A percentile compares a stretch with the other conserved stretches of the same genome.
phyloP scores from a whole-genome alignment of 2,329 filamentous ascomycete species.

The Helotiales sp. region DNA sequence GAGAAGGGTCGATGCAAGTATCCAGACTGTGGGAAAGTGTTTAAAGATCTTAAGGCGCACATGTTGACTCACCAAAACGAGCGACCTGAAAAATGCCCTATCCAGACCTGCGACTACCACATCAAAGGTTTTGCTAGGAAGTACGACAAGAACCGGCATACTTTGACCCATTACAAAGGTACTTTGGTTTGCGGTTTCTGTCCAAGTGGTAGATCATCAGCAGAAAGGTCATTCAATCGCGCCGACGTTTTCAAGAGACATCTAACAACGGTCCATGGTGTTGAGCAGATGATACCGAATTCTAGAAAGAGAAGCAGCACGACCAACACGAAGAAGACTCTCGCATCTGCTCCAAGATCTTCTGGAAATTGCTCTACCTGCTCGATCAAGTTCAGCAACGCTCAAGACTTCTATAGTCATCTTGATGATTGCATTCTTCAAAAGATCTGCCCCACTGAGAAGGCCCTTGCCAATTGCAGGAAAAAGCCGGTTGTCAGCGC shows the following conservation, averaged over 20 bases:
- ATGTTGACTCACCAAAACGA: conserved; percentile 96
- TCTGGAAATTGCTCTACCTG: conserved; percentile 92
- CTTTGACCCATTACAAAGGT: conserved; percentile 94
- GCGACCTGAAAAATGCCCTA: conserved; percentile 93
- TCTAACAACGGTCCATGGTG: conserved; percentile 85
- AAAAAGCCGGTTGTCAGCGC: background rate
- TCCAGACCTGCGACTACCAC: conserved; percentile 90
- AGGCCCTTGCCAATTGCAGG: background rate
- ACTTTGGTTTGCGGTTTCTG: conserved; percentile 98
- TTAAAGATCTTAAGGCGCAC: conserved; percentile 75
- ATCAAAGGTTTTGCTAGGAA: conserved; percentile 92
- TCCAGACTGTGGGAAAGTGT: conserved; percentile 57
- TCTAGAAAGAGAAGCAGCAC: conserved; percentile 66
- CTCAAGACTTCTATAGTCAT: conserved; percentile 97
- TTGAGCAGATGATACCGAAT: conserved; percentile 94
- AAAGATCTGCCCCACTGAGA: conserved; percentile 61
- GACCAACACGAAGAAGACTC: conserved; percentile 53
- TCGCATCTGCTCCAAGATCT: conserved; percentile 71
- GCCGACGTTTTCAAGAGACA: conserved; percentile 98
- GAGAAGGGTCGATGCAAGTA: conserved; percentile 48
- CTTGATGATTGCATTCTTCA: conserved; percentile 75
- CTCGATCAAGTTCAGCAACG: conserved; percentile 76
- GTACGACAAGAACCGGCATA: conserved; percentile 97
- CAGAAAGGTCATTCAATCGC: conserved; percentile 93
- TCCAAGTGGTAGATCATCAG: conserved; percentile 79